Percentiles rank a stretch among this genome's conserved stretches.
Conservation (phyloP, 2,329 filamentous ascomycete species). For the Monosporascus sp. region DNA sequence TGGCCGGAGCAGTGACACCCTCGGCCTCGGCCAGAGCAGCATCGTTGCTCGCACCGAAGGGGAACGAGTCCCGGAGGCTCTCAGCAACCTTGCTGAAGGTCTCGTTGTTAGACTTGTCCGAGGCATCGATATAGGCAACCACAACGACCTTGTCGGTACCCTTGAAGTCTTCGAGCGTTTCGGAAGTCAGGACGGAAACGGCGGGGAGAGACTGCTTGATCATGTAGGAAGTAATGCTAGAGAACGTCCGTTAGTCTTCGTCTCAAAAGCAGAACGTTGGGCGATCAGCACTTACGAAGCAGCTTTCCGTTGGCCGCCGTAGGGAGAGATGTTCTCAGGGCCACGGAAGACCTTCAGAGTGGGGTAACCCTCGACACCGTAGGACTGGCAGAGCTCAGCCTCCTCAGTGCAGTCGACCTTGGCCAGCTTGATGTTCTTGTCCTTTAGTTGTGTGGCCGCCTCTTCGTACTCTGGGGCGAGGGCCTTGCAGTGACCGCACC, state of each 20-base stretch:
- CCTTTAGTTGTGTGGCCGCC: conserved; percentile 76
- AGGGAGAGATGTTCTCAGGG: conserved; percentile 71
- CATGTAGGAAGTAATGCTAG: conserved; percentile 78
- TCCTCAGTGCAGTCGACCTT: conserved; percentile 97
- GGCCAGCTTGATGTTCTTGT: conserved; percentile 78
- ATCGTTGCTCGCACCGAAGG: conserved; percentile 86
- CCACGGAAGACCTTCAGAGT: conserved; percentile 99
- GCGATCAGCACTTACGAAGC: conserved; percentile 49
- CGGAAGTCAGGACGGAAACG: conserved; percentile 75
- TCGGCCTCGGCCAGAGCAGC: conserved; percentile 80
- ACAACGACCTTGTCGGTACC: conserved; percentile 94
- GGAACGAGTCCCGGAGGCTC: conserved; percentile 79
- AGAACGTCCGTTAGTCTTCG: conserved; percentile 8
- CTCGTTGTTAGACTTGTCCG: conserved; percentile 81
- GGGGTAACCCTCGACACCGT: conserved; percentile 94
- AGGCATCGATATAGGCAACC: conserved; percentile 76
- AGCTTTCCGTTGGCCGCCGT: conserved; percentile 85
- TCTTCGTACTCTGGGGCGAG: conserved; percentile 89
- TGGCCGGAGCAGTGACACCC: conserved; percentile 77
- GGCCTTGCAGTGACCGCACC: conserved; percentile 98
- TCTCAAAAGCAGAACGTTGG: not conserved
- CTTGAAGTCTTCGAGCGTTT: conserved; percentile 93
- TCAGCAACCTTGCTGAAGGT: conserved; percentile 72
- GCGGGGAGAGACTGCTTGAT: conserved; percentile 94
- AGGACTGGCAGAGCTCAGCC: conserved; percentile 80